Conservation (phyloP, 163 green algal genomes). For the Trebouxia gelatinosa region DNA sequence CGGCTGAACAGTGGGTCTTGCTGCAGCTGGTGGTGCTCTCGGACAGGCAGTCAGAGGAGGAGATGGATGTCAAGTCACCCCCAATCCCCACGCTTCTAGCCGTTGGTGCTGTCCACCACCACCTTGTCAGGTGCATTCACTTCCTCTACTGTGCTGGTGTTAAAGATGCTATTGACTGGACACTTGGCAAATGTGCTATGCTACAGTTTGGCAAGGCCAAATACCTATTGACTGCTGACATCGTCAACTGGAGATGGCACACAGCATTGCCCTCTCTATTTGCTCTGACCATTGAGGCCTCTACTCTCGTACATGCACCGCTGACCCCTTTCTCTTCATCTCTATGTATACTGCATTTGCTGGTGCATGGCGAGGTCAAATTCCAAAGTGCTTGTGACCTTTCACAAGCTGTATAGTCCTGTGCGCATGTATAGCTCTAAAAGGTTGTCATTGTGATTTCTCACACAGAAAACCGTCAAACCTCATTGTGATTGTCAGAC, state of each 20-base stretch:
- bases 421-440: too few relatives aligned
- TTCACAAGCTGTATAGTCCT: too few relatives aligned
- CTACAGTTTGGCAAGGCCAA: background rate
- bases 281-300: background rate
- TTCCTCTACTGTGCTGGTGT: background rate
- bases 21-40: constrained; percentile 57
- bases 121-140: constrained; percentile 81
- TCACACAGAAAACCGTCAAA: too few relatives aligned
- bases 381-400: too few relatives aligned
- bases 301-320: too few relatives aligned
- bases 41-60: constrained; percentile 43
- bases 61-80: constrained; percentile 50
- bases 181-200: background rate
- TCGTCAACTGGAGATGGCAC: background rate
- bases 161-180: background rate
- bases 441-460: too few relatives aligned
- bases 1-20: background rate
- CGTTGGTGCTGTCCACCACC: constrained; percentile 95
- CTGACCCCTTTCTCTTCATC: too few relatives aligned
- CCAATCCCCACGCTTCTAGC: constrained; percentile 93
- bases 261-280: background rate
- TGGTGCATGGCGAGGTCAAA: too few relatives aligned
- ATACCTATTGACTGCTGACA: background rate
- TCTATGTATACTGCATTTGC: too few relatives aligned
- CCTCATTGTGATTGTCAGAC: too few relatives aligned